Evolutionary conservation across 2,329 filamentous ascomycete species (phyloP).

Genomic region (Colletotrichum limetticola): DNA sequence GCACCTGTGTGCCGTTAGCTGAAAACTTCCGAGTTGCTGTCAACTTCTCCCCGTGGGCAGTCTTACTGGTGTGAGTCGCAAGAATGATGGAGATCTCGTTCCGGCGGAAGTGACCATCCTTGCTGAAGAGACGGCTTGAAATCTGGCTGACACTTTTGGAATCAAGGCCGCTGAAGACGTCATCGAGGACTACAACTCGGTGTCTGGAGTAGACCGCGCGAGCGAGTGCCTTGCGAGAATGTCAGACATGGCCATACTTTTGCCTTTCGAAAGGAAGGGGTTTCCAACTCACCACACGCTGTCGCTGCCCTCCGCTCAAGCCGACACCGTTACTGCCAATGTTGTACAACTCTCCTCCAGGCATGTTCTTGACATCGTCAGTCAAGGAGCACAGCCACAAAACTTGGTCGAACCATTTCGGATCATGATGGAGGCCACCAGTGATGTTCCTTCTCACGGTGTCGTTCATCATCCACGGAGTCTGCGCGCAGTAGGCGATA

Average conservation of each 20-base stretch:
- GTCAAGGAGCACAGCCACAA: conserved; percentile 11
- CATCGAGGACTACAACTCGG: conserved; percentile 2
- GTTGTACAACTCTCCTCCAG: neutral
- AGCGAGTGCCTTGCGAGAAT: neutral
- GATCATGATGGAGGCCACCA: neutral
- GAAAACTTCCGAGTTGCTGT: neutral
- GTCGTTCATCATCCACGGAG: conserved; percentile 20
- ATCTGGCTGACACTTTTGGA: neutral
- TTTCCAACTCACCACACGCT: conserved; percentile 16
- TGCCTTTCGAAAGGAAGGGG: too few relatives aligned
- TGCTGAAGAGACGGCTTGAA: neutral
- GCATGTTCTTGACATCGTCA: neutral
- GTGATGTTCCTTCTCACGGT: conserved; percentile 25
- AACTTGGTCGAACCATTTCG: conserved; percentile 11
- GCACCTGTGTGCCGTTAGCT: neutral
- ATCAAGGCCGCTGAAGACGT: conserved; percentile 16
- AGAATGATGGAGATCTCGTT: neutral
- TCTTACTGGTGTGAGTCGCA: conserved; percentile 20
- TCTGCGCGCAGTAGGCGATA: conserved; percentile 22
- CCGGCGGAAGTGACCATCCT: neutral
- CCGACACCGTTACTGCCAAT: conserved; percentile 17
- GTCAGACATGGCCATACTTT: neutral
- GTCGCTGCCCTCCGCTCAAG: conserved; percentile 17
- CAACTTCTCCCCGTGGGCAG: neutral
- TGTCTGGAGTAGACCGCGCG: neutral